Evolutionary conservation across 2,329 filamentous ascomycete species (phyloP), one percentile per base, ranked within the genome.

Genomic region (Dothideomycetidae sp.): DNA sequence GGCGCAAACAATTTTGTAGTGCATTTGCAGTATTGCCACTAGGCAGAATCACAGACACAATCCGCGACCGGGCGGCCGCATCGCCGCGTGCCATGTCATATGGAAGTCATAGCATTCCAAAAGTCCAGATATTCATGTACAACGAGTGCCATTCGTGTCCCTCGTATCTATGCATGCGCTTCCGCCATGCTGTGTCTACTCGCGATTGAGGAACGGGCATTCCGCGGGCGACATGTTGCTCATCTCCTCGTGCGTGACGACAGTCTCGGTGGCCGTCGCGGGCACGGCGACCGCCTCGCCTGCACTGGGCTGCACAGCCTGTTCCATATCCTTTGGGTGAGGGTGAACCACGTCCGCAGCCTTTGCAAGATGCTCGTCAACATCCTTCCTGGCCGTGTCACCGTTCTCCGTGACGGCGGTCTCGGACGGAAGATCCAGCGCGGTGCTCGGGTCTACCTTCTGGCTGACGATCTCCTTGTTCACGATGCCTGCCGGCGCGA

Each of bases 401-500:
- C 43, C 47, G 1, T 42, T 39, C 11, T 40, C 37, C 26, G 42
- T 35, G 16, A 44, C 47, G 31, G 52, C 51, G 40, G 38, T 29
- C 7, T 39, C 40, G 18, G 35, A 28, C n/a, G 21, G 21, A 31
- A 16, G 33, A 28, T 52, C 48, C 12, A 52, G 42, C 1, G 50
- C 50, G 5, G 42, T 44, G 29, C 47, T 48, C 19, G 39, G 43
- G 15, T 50, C 45, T 32, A 63, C 50, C 10, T 50, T 53, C 40
- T 54, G 51, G 29, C 55, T 52, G 31, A 63, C 53, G 4, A 50
- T 48, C 33, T 63, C 55, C 43, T 61, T 65, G 50, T 60, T 63
- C 33, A 66, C 61, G 15, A 65, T 55, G 5, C 66, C 66, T 10
- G 62, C 48, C 0, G 64, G 63, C 1, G 66, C 65, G 34, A 79